Evolutionary conservation across 2,329 filamentous ascomycete species (phyloP).

Genomic region (Aspergillus latus): DNA sequence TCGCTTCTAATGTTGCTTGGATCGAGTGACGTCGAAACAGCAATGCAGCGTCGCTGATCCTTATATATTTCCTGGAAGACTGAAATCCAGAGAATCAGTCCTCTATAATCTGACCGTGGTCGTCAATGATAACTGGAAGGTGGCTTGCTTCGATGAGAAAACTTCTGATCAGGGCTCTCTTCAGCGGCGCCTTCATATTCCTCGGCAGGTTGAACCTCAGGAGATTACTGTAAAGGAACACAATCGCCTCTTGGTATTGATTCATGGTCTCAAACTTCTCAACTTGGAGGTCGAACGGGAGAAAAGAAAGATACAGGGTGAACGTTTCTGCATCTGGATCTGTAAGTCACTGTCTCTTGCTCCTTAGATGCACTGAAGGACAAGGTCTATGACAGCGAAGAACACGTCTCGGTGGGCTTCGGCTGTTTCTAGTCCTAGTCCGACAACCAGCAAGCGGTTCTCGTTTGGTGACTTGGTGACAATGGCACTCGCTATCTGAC

Average conservation of each 20-base stretch:
- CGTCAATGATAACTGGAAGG: conserved; percentile 20
- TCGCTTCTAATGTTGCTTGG: conserved; percentile 19
- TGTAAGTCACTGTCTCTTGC: conserved; percentile 13
- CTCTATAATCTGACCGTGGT: conserved; percentile 18
- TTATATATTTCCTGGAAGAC: conserved; percentile 17
- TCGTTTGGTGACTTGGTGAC: conserved; percentile 67
- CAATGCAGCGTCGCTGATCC: conserved; percentile 17
- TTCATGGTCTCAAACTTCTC: conserved; percentile 8
- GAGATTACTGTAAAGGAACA: conserved; percentile 17
- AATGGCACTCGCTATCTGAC: conserved; percentile 81
- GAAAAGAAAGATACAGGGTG: conserved; percentile 14
- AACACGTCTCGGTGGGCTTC: conserved; percentile 44
- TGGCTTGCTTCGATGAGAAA: conserved; percentile 18
- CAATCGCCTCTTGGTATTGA: conserved; percentile 3
- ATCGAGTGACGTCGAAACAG: conserved; percentile 10
- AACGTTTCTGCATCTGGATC: conserved; percentile 10
- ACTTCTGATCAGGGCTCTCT: conserved; percentile 17
- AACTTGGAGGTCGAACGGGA: conserved; percentile 11
- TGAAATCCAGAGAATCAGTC: conserved; percentile 14
- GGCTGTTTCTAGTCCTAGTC: conserved; percentile 54
- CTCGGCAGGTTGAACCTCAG: conserved; percentile 16
- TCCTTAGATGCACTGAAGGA: conserved; percentile 42
- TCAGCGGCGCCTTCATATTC: conserved; percentile 18
- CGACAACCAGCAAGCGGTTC: conserved; percentile 59
- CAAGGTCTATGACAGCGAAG: conserved; percentile 45